Evolutionary conservation across 805 yeast genomes (phyloP).

Genomic region (Cyberlindnera amylophila): DNA sequence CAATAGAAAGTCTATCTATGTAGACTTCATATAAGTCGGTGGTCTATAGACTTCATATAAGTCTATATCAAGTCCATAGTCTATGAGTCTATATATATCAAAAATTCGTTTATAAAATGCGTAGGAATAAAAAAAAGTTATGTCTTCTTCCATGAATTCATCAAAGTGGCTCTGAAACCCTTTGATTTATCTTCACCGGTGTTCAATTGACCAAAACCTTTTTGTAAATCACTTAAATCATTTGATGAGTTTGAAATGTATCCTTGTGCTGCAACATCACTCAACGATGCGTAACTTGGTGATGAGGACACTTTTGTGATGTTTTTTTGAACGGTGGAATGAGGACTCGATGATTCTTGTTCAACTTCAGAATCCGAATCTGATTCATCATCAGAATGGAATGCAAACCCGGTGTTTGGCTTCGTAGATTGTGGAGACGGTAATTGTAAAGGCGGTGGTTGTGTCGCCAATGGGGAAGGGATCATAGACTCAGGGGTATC

Average conservation of each 20-base stretch:
- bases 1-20: too few species aligned
- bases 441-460: neutral
- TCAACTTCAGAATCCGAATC: constrained; percentile 29
- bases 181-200: constrained; percentile 8
- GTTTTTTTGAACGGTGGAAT: constrained; percentile 9
- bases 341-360: constrained; percentile 2
- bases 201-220: constrained; percentile 17
- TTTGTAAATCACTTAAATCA: constrained; percentile 19
- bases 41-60: too few species aligned
- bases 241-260: constrained; percentile 28
- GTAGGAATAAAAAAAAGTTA: too few species aligned
- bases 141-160: constrained; percentile 25
- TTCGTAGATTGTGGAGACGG: neutral
- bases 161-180: constrained; percentile 15
- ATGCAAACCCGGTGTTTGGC: constrained; percentile 9
- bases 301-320: constrained; percentile 23
- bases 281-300: constrained; percentile 43
- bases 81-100: too few species aligned
- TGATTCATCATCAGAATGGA: constrained; percentile 24
- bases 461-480: neutral
- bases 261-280: constrained; percentile 49
- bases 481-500: constrained; percentile 14
- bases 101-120: too few species aligned
- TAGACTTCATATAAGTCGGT: too few species aligned
- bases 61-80: too few species aligned